These are phyloP conservation scores for Aspergillus sp. DNA, from an alignment of 2,329 filamentous ascomycete species.

Conservation along the genomic window DNA sequence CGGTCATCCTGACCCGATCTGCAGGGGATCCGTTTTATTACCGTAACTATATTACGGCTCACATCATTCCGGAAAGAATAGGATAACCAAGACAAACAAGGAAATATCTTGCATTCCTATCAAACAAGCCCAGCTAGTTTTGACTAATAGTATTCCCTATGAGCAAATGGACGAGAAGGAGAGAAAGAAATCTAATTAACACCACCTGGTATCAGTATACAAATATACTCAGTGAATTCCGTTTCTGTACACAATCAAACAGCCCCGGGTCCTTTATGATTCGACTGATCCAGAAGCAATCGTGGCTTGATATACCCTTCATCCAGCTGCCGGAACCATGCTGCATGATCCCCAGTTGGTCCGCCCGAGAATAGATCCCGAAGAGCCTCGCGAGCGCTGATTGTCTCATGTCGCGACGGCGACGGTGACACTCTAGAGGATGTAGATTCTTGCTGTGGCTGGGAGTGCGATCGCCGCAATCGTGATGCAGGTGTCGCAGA, in stretches of 20 bases:
- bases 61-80: background rate
- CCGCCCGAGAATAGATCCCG: slow-evolving; percentile 70
- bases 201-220: background rate
- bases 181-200: background rate
- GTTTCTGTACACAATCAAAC: slow-evolving; percentile 16
- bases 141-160: no score
- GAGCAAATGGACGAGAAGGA: background rate
- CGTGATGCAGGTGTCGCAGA: slow-evolving; percentile 25
- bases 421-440: slow-evolving; percentile 11
- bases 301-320: slow-evolving; percentile 95
- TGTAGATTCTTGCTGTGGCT: slow-evolving; percentile 21
- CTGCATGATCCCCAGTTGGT: slow-evolving; percentile 72
- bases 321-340: slow-evolving; percentile 84
- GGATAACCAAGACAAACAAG: background rate
- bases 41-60: background rate
- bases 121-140: background rate
- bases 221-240: no score
- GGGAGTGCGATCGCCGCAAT: slow-evolving; percentile 31
- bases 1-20: background rate
- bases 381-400: slow-evolving; percentile 71
- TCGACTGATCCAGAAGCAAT: slow-evolving; percentile 67
- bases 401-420: slow-evolving; percentile 29
- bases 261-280: slow-evolving; percentile 36
- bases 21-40: background rate
- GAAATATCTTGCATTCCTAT: background rate